Conservation (phyloP, 2,329 filamentous ascomycete species). For the Fusarium mundagurra region DNA sequence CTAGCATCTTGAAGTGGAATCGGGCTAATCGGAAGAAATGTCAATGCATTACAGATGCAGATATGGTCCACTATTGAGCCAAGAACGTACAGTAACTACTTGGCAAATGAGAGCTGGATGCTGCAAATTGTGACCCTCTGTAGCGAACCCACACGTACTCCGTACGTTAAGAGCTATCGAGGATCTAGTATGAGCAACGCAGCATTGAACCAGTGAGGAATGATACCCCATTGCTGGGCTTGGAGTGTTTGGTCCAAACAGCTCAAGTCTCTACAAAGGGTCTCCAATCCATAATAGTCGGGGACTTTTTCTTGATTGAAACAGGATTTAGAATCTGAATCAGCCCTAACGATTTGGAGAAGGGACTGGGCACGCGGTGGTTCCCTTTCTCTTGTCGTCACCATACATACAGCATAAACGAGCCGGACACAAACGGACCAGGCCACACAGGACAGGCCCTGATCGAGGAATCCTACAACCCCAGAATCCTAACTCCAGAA, state of each 20-base stretch:
- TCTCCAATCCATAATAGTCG: slow-evolving; percentile 21
- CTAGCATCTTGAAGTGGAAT: slow-evolving; percentile 21
- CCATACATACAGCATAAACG: slow-evolving; percentile 19
- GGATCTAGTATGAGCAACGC: neutral
- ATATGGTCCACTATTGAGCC: slow-evolving; percentile 34
- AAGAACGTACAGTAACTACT: slow-evolving; percentile 12
- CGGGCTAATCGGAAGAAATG: slow-evolving; percentile 20
- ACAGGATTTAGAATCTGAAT: slow-evolving; percentile 14
- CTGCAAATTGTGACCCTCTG: slow-evolving; percentile 26
- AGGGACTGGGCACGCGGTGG: neutral
- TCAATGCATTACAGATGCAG: slow-evolving; percentile 21
- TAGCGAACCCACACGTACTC: slow-evolving; percentile 11
- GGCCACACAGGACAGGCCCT: slow-evolving; percentile 11
- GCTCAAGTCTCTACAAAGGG: slow-evolving; percentile 1
- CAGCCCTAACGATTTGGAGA: slow-evolving; percentile 40
- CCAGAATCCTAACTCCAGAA: slow-evolving; percentile 33
- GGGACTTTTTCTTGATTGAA: slow-evolving; percentile 19
- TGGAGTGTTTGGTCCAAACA: neutral
- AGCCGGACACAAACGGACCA: neutral
- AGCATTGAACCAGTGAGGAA: neutral
- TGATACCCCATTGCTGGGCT: slow-evolving; percentile 2
- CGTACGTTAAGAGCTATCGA: slow-evolving; percentile 13
- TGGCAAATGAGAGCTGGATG: slow-evolving; percentile 30
- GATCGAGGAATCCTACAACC: slow-evolving; percentile 24
- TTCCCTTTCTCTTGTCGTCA: slow-evolving; percentile 26